phyloP scores from a whole-genome alignment of 805 yeast genomes.

The Metschnikowia proteae region DNA sequence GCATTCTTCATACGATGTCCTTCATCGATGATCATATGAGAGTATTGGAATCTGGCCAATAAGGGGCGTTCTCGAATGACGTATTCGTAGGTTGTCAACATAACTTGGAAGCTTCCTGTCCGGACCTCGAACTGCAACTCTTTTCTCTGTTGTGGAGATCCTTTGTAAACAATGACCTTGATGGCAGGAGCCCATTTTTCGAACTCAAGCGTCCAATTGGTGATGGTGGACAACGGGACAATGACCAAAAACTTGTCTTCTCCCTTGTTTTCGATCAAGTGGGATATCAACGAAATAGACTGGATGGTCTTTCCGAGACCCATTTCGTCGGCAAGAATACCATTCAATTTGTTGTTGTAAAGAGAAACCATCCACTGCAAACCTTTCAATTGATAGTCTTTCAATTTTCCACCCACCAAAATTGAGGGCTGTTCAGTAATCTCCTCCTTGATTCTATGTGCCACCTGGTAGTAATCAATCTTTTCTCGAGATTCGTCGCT shows the following conservation, averaged over 20 bases:
- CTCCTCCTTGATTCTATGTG: slow-evolving; percentile 69
- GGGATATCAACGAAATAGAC: slow-evolving; percentile 71
- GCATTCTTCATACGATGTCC: slow-evolving; percentile 88
- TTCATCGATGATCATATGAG: slow-evolving; percentile 87
- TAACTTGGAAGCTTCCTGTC: slow-evolving; percentile 67
- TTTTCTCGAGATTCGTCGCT: slow-evolving; percentile 59
- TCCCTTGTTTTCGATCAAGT: slow-evolving; percentile 64
- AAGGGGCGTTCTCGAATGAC: slow-evolving; percentile 73
- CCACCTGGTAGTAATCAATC: slow-evolving; percentile 77
- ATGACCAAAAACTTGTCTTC: slow-evolving; percentile 72
- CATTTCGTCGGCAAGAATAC: slow-evolving; percentile 67
- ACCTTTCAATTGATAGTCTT: slow-evolving; percentile 70
- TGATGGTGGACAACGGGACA: slow-evolving; percentile 79
- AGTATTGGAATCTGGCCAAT: slow-evolving; percentile 66
- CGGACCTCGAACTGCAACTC: slow-evolving; percentile 60
- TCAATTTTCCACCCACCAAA: slow-evolving; percentile 72
- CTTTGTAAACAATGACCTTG: slow-evolving; percentile 70
- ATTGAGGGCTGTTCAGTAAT: slow-evolving; percentile 63
- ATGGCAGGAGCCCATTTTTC: slow-evolving; percentile 87
- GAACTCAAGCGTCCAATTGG: slow-evolving; percentile 83
- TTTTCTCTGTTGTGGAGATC: slow-evolving; percentile 70
- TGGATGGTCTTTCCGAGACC: slow-evolving; percentile 70
- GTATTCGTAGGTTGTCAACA: slow-evolving; percentile 79
- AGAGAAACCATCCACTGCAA: slow-evolving; percentile 66
- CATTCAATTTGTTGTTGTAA: slow-evolving; percentile 57